These are phyloP conservation scores for Davidsoniella neocaledoniae DNA, from an alignment of 2,329 filamentous ascomycete genomes.

Conservation along the genomic window DNA sequence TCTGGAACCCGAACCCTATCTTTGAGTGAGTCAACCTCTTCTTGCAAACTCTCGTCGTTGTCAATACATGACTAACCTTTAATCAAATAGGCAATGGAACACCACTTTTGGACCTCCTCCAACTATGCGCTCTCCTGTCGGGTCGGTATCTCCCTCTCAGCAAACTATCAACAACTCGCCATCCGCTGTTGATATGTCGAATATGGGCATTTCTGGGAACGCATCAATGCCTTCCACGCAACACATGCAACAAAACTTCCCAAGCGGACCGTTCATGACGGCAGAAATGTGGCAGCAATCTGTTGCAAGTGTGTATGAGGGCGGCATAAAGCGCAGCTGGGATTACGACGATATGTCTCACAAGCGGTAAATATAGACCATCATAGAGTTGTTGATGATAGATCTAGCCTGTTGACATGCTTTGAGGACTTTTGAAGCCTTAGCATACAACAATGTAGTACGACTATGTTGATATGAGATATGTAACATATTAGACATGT, in stretches of 20 bases:
- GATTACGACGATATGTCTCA: slow-evolving; percentile 30
- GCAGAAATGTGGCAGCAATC: slow-evolving; percentile 60
- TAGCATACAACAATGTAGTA: too few relatives aligned
- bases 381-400: background rate
- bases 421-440: too few relatives aligned
- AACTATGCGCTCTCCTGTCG: slow-evolving; percentile 6
- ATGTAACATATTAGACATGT: too few relatives aligned
- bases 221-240: slow-evolving; percentile 18
- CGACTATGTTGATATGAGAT: too few relatives aligned
- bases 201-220: slow-evolving; percentile 1
- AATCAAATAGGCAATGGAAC: slow-evolving; percentile 64
- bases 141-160: slow-evolving; percentile 28
- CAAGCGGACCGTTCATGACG: slow-evolving; percentile 44
- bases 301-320: slow-evolving; percentile 51
- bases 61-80: background rate
- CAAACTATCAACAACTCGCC: slow-evolving; percentile 16
- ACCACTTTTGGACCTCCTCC: slow-evolving; percentile 55
- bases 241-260: slow-evolving; percentile 29
- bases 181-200: slow-evolving; percentile 5
- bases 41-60: background rate
- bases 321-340: slow-evolving; percentile 45
- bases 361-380: slow-evolving; percentile 13
- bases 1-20: slow-evolving; percentile 75
- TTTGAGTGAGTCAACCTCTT: slow-evolving; percentile 57
- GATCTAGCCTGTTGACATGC: background rate